Conservation (phyloP, 2,329 filamentous ascomycete genomes). For the Penicillium sp. region DNA sequence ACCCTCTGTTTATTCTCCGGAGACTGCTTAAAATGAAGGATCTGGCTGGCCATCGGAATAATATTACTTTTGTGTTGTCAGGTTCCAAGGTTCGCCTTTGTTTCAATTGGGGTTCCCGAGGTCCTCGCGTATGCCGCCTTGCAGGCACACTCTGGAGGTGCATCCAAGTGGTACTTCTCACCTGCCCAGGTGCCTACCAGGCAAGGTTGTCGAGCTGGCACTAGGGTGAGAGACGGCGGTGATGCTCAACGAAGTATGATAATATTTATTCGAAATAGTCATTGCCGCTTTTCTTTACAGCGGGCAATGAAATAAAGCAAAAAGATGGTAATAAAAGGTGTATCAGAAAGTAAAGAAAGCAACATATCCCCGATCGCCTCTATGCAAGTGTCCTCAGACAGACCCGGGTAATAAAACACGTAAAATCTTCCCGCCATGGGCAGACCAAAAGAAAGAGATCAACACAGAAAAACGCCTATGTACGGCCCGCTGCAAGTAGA, state of each 20-base stretch:
- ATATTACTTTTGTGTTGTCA: too few relatives aligned
- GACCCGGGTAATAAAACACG: background rate
- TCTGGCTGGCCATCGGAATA: too few relatives aligned
- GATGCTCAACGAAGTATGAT: background rate
- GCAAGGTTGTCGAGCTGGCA: too few relatives aligned
- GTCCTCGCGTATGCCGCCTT: too few relatives aligned
- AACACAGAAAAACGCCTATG: conserved; percentile 27
- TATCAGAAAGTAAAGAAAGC: conserved; percentile 1
- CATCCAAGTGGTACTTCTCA: too few relatives aligned
- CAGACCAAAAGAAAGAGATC: conserved; percentile 1
- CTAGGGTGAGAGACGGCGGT: too few relatives aligned
- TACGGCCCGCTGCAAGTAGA: conserved; percentile 23
- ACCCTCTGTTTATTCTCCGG: conserved; percentile 16
- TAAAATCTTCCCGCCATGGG: conserved; percentile 1
- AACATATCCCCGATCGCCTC: conserved; percentile 23
- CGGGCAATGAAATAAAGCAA: background rate
- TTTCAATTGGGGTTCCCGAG: too few relatives aligned
- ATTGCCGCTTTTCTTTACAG: background rate
- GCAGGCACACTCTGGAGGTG: too few relatives aligned
- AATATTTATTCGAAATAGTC: background rate
- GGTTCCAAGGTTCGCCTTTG: too few relatives aligned
- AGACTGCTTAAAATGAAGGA: background rate
- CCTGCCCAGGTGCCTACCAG: too few relatives aligned
- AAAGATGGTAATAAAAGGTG: background rate
- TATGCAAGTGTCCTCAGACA: conserved; percentile 7